Conservation (phyloP, 805 yeast species). For the Wickerhamiella dianesei region DNA sequence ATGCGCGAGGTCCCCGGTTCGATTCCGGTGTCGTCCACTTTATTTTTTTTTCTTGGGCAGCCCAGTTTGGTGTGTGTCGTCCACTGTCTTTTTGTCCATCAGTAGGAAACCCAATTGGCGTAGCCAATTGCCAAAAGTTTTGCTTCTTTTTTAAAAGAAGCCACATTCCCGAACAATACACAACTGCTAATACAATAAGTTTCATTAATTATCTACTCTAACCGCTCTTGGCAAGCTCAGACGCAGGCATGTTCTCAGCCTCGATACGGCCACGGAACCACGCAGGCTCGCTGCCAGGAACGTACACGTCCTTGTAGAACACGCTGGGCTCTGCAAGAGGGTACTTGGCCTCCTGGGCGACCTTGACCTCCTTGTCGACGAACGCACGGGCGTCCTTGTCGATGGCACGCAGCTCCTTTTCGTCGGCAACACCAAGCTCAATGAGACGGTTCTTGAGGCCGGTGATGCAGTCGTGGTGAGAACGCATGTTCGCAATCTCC, state of each 20-base stretch:
- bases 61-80: too few species aligned
- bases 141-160: too few species aligned
- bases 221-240: not conserved
- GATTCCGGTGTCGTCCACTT: constrained; percentile 19
- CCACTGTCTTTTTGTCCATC: too few species aligned
- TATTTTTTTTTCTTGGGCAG: not conserved
- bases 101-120: too few species aligned
- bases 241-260: not conserved
- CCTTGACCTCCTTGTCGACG: constrained; percentile 87
- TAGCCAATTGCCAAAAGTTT: too few species aligned
- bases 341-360: constrained; percentile 85
- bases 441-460: constrained; percentile 81
- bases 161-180: not conserved
- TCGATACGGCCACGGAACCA: constrained; percentile 79
- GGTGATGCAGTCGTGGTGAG: constrained; percentile 94
- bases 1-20: constrained; percentile 21
- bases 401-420: constrained; percentile 84
- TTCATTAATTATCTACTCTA: too few species aligned
- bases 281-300: constrained; percentile 85
- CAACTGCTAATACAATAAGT: too few species aligned
- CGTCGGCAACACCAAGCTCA: constrained; percentile 76
- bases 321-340: constrained; percentile 94
- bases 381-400: constrained; percentile 94
- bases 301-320: constrained; percentile 92
- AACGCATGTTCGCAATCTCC: constrained; percentile 98